Percentiles rank a stretch among this genome's conserved stretches.
Conservation (phyloP, 305 asterid genomes). For the Fraxinus floribunda region DNA sequence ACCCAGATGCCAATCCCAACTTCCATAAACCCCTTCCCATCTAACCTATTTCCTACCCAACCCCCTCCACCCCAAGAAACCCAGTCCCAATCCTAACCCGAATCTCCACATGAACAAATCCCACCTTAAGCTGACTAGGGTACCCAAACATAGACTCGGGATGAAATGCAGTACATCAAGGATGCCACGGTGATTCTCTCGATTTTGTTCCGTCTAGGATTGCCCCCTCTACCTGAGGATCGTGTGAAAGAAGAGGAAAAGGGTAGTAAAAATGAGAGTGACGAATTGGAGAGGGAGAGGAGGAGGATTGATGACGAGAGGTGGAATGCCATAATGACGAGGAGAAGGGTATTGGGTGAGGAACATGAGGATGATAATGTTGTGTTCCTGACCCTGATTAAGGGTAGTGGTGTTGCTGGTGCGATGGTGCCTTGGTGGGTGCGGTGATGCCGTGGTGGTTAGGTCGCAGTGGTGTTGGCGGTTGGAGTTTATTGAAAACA, state of each 20-base stretch:
- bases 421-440: too few relatives aligned
- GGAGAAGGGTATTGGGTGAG: conserved; percentile 38
- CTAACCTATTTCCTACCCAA: too few relatives aligned
- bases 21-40: too few relatives aligned
- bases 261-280: conserved; percentile 17
- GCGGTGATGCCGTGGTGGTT: too few relatives aligned
- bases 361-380: conserved; percentile 48
- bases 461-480: too few relatives aligned
- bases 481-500: too few relatives aligned
- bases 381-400: conserved; percentile 70
- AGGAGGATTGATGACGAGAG: conserved; percentile 36
- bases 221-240: conserved; percentile 93
- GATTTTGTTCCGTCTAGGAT: conserved; percentile 56
- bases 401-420: conserved; percentile 2
- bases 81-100: too few relatives aligned
- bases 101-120: conserved; percentile 22
- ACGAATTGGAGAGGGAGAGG: too few relatives aligned
- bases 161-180: conserved; percentile 75
- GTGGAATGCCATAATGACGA: conserved; percentile 22
- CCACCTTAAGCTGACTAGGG: conserved; percentile 22
- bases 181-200: conserved; percentile 46
- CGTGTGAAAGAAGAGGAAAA: conserved; percentile 26
- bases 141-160: conserved; percentile 51
- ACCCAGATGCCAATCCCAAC: neutral
- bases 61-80: too few relatives aligned